Evolutionary conservation across 768 basidiomycete genomes (phyloP).

Genomic region (Mycena galopus): DNA sequence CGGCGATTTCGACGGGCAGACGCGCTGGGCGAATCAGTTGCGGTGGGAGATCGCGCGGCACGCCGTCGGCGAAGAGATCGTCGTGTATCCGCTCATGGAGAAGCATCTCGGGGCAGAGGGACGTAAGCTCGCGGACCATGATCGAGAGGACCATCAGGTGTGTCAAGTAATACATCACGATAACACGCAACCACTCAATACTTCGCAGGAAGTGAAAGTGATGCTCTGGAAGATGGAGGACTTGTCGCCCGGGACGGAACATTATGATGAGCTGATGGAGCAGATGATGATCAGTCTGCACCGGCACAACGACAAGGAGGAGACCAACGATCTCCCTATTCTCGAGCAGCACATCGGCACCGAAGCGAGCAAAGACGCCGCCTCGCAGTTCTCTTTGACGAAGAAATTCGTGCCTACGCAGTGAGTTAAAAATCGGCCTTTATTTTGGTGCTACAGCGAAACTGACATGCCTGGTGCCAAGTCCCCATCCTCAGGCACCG

Average conservation of each 20-base stretch:
- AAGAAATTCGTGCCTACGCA: conserved; percentile 76
- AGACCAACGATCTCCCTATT: conserved; percentile 67
- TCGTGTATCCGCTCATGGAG: conserved; percentile 75
- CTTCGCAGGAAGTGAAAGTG: conserved; percentile 49
- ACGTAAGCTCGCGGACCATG: conserved; percentile 62
- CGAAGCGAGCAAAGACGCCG: conserved; percentile 58
- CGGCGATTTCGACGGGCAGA: conserved; percentile 61
- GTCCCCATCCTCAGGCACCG: conserved; percentile 65
- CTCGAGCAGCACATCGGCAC: conserved; percentile 62
- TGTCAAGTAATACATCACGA: conserved; percentile 4
- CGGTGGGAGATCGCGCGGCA: conserved; percentile 74
- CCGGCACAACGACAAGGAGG: conserved; percentile 70
- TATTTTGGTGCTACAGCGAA: not conserved
- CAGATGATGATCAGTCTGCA: conserved; percentile 62
- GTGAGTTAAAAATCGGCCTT: conserved; percentile 47
- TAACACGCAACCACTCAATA: not conserved
- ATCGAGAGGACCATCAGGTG: conserved; percentile 70
- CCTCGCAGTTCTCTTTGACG: conserved; percentile 62
- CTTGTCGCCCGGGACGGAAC: conserved; percentile 54
- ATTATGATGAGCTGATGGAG: conserved; percentile 59
- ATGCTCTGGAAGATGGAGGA: conserved; percentile 62
- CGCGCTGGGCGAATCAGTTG: conserved; percentile 67
- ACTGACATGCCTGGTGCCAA: conserved; percentile 35
- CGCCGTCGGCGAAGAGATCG: conserved; percentile 72
- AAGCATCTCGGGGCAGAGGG: conserved; percentile 67